Evolutionary conservation across 306 rosid species (phyloP), one percentile per base, ranked within the genome.

Genomic region (Abrus pulchellus): DNA sequence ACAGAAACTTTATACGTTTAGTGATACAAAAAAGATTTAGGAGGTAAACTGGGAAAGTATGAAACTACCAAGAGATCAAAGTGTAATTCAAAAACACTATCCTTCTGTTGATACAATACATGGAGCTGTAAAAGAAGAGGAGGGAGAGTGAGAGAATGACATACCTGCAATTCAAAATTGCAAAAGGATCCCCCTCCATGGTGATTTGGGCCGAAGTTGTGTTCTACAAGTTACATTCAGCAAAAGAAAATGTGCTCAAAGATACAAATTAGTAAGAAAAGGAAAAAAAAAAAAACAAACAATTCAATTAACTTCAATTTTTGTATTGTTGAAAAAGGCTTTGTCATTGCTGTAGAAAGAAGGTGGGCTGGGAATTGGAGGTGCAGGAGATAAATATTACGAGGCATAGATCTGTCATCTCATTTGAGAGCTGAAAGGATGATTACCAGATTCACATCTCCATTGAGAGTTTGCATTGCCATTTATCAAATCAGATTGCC

Each of bases 101-200:
- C 62, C 48, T 63, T 20, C 20, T 20, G 67, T 7, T 5, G 38
- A 9, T 41, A 53, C 66, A 72, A 45, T 63, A 30, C 36, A 62
- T n/a, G 48, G 38, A 56, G 40, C 32, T 29, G 53, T 59, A 50
- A 40, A 34, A 28, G 74, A 1, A 55, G 13, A 76, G 67, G 6
- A 28, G 74, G 41, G 59, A 68, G 62, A 73, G 65, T 69, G 74
- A 56, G 36, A 75, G 48, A 76, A 76, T 61, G 62, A n/a, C 67
- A 65, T 50, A 93, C 99, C 93, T 91, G 86, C 80, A 88, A 83
- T 75, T 77, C 77, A 82, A 95, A 91, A 83, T 80, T 82, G 86
- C 90, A 68, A 53, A 81, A 81, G 27, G 84, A 86, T 78, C 84
- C 86, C 75, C 82, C 90, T 73, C 73, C 87, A 5, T 78, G 3